Base-by-base conservation (phyloP, 192 early-diverging fungal species). In the Coemansia umbellata region DNA sequence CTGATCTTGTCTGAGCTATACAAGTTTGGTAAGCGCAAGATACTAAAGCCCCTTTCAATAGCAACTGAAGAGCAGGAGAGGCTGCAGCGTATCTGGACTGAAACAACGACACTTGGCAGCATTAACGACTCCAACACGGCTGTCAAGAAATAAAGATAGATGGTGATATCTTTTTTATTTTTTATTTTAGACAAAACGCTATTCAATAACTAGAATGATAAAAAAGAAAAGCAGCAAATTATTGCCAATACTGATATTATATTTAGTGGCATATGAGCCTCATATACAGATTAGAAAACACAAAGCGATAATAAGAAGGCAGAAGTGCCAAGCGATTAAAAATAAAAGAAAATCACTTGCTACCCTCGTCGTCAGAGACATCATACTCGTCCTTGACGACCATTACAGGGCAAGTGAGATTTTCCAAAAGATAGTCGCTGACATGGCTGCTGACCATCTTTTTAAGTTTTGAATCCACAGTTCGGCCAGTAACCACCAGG, bases 1-100 rank as follows among this genome's bases (percentile, higher is more conserved):
- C 57, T 87, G 10, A 71, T 77, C 9, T 18, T 82, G n/a, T 75
- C 76, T 22, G 87, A 90, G 60, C n/a, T 80, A 10, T 90, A 82
- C 69, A 90, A 90, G 69, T 60, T 76, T 45, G 66, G 60, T 58
- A 81, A 80, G 66, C 73, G 79, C 65, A 63, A 60, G 49, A 54
- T 70, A 14, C 60, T 60, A 53, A 76, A 69, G 50, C 73, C 73
- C 21, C 54, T 76, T 14, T 54, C 39, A 11, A 47, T 64, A 0
- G 73, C 73, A 1, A 76, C 73, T 4, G 60, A 63, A 1, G 58
- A 61, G 33, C 73, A 76, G 31, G 73, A 53, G 33, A 55, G 73
- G 5, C 50, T 76, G 58, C 73, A 76, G 58, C 73, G 73, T 45
- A 76, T 76, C 36, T 76, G 73, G 73, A 76, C 73, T 6, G 73